Base-by-base conservation (phyloP, 768 basidiomycete genomes). In the Dacryopinax spathularia region DNA sequence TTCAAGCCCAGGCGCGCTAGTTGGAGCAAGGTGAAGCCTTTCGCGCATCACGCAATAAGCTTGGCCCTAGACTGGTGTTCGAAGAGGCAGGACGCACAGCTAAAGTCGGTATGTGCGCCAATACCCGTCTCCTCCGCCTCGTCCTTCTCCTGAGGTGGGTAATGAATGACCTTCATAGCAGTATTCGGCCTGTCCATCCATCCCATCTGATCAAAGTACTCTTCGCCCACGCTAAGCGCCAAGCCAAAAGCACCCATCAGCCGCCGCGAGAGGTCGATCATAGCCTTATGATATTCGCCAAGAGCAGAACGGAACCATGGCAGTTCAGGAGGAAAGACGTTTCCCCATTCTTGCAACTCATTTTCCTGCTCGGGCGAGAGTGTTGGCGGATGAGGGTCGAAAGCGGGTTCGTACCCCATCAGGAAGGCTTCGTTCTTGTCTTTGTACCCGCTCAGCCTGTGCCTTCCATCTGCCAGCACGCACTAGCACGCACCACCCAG, bases 91-190 rank as follows among this genome's bases (percentile, higher is more conserved):
- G n/a, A 20, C 48, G 10, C 9, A 56, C 48, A 56, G 48, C 13
- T 56, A 29, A 56, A 56, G 31, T 56, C 48, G 3, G 48, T 56
- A 29, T 56, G 48, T 29, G 48, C 48, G 9, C 48, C 48, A 18
- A 56, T 56, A 6, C 48, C 48, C 48, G 48, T 56, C 48, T 56
- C 48, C 5, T 31, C 29, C 29, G 25, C 48, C 3, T 29, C 25
- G 6, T 29, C 48, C 48, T 9, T 29, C 48, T 13, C 25, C 48
- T 56, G 48, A 22, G 48, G 48, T 7, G 48, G 48, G 18, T 56
- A 56, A 56, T 56, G 48, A 29, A 56, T 56, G 18, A 56, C 48
- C 48, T 56, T 56, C 48, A 56, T 56, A 56, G 48, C 48, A 15
- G 48, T 56, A 56, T 56, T 56, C 10, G 48, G 48, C 48, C 13